A percentile compares a stretch with the other conserved stretches of the same genome.
Evolutionary conservation across 441 rosid species (phyloP).

Genomic region (Adansonia madagascariensis): DNA sequence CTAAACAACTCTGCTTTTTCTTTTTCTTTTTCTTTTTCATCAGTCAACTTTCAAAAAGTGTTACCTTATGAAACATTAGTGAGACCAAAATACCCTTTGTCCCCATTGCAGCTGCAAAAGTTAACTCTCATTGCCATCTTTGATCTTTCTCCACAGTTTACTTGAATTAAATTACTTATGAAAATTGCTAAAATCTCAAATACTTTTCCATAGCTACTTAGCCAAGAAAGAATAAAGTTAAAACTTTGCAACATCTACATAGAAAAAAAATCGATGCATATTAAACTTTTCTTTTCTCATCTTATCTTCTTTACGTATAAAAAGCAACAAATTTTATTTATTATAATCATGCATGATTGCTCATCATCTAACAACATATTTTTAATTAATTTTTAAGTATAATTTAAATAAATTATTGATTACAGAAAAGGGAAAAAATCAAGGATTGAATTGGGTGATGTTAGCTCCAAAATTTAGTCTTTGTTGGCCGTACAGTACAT

Average conservation of each 20-base stretch:
- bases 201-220: background rate
- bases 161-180: background rate
- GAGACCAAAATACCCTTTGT: background rate
- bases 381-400: background rate
- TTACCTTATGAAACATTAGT: background rate
- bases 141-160: background rate
- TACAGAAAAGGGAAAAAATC: background rate
- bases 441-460: too few relatives aligned
- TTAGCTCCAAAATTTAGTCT: too few relatives aligned
- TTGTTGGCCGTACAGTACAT: too few relatives aligned
- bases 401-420: background rate
- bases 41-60: constrained; percentile 18
- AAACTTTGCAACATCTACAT: too few relatives aligned
- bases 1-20: background rate
- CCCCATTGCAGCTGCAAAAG: background rate
- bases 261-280: too few relatives aligned
- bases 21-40: background rate
- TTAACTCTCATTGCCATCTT: background rate
- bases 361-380: background rate
- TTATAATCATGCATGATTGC: background rate
- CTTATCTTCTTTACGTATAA: too few relatives aligned
- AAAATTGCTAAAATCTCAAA: too few relatives aligned
- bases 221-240: background rate
- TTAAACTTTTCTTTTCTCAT: too few relatives aligned
- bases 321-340: too few relatives aligned